Evolutionary conservation across 805 yeast genomes (phyloP).

Genomic region (Spathaspora hagerdaliae): DNA sequence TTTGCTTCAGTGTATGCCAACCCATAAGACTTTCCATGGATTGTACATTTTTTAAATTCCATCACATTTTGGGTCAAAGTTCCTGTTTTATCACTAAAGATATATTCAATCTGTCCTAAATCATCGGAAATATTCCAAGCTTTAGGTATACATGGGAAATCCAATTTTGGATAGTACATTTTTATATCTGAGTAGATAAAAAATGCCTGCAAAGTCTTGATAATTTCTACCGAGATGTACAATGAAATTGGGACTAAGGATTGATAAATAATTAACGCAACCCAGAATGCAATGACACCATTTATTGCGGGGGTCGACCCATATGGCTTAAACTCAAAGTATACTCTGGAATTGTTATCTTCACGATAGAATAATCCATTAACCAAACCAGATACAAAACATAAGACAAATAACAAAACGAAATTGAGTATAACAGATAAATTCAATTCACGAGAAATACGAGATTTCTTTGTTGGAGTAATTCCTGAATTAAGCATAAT

Average conservation of each 20-base stretch:
- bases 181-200: conserved; percentile 67
- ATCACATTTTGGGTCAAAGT: conserved; percentile 78
- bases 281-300: conserved; percentile 68
- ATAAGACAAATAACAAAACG: conserved; percentile 53
- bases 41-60: conserved; percentile 77
- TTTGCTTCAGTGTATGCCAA: conserved; percentile 75
- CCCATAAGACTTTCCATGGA: conserved; percentile 66
- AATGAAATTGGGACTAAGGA: conserved; percentile 77
- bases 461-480: conserved; percentile 70
- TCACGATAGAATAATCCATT: conserved; percentile 61
- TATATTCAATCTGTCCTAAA: conserved; percentile 77
- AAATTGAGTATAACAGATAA: conserved; percentile 64
- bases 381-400: conserved; percentile 65
- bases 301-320: conserved; percentile 58
- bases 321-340: conserved; percentile 59
- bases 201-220: conserved; percentile 71
- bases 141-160: conserved; percentile 76
- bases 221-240: conserved; percentile 73
- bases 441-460: conserved; percentile 63
- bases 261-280: conserved; percentile 69
- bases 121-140: conserved; percentile 84
- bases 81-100: conserved; percentile 82
- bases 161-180: conserved; percentile 66
- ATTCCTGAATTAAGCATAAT: conserved; percentile 75
- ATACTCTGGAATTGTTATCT: conserved; percentile 41